A percentile compares a stretch with the other conserved stretches of the same genome.
These are phyloP conservation scores for Willaertia magna DNA, from an alignment of 208 protist species.

Conservation along the genomic window DNA sequence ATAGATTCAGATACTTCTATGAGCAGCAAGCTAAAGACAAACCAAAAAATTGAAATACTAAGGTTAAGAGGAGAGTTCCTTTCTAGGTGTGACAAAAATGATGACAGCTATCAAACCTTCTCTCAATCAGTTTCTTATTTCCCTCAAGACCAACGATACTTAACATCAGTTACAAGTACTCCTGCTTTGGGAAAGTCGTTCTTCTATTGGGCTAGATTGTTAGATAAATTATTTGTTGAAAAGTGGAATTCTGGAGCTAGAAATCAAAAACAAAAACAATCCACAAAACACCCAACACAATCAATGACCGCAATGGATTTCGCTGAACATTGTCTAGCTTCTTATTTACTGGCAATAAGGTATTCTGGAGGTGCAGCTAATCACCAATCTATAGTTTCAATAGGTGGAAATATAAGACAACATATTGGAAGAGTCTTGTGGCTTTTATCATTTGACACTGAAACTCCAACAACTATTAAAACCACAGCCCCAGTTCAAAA, in stretches of 20 bases:
- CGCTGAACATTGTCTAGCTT: not conserved
- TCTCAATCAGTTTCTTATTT: not conserved
- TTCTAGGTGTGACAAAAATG: not conserved
- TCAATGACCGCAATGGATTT: not conserved
- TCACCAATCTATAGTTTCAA: not conserved
- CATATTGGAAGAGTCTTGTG: not conserved
- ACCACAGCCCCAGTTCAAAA: not conserved
- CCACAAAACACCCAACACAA: not conserved
- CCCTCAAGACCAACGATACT: not conserved
- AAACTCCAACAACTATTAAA: not conserved
- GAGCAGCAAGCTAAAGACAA: not conserved
- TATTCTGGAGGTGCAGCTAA: not conserved
- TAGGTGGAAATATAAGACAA: not conserved
- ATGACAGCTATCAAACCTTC: not conserved
- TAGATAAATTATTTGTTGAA: not conserved
- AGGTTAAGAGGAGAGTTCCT: not conserved
- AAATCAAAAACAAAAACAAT: not conserved
- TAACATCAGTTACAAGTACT: not conserved
- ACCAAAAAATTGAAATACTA: slow-evolving; percentile 8
- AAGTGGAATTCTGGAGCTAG: not conserved
- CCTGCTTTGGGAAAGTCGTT: not conserved
- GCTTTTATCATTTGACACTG: not conserved
- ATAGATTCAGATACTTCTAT: not conserved
- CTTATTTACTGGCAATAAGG: not conserved
- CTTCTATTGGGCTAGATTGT: not conserved